phyloP scores from a whole-genome alignment of 2,329 filamentous ascomycete species.

The Fusarium abutilonis region DNA sequence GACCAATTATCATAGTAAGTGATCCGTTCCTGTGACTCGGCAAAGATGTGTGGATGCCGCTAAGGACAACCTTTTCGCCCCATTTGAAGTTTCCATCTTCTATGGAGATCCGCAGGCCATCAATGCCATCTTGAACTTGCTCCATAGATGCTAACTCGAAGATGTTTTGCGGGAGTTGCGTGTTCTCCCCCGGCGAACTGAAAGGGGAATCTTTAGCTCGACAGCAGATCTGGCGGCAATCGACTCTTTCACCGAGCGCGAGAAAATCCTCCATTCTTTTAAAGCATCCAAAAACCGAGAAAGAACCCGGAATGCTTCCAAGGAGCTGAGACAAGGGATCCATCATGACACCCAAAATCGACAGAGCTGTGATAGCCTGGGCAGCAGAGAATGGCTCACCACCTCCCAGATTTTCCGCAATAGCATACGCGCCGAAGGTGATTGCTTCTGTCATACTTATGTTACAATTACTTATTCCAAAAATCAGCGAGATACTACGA shows the following conservation, averaged over 20 bases:
- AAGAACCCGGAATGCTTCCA: slow-evolving; percentile 42
- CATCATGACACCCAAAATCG: slow-evolving; percentile 47
- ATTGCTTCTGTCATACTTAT: slow-evolving; percentile 43
- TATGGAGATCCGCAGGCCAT: slow-evolving; percentile 33
- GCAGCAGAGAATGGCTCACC: slow-evolving; percentile 44
- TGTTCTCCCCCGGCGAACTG: neutral
- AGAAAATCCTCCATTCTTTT: slow-evolving; percentile 48
- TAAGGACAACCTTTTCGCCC: slow-evolving; percentile 42
- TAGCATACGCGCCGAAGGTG: slow-evolving; percentile 48
- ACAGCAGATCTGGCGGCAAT: slow-evolving; percentile 34
- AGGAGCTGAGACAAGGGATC: slow-evolving; percentile 42
- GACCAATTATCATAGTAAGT: slow-evolving; percentile 47
- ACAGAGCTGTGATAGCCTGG: slow-evolving; percentile 47
- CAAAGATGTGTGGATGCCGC: slow-evolving; percentile 40
- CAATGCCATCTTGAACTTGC: neutral
- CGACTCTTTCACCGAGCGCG: slow-evolving; percentile 39
- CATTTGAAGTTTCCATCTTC: slow-evolving; percentile 43
- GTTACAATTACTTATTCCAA: slow-evolving; percentile 42
- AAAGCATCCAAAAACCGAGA: slow-evolving; percentile 46
- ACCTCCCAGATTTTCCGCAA: slow-evolving; percentile 42
- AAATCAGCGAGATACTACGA: neutral
- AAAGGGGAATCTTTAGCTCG: neutral
- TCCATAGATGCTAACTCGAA: slow-evolving; percentile 23
- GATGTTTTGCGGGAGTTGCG: neutral
- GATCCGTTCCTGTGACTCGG: slow-evolving; percentile 35